A percentile compares a stretch with the other conserved stretches of the same genome.
phyloP scores from a whole-genome alignment of 805 yeast species.

The Suhomyces tanzawaensis region DNA sequence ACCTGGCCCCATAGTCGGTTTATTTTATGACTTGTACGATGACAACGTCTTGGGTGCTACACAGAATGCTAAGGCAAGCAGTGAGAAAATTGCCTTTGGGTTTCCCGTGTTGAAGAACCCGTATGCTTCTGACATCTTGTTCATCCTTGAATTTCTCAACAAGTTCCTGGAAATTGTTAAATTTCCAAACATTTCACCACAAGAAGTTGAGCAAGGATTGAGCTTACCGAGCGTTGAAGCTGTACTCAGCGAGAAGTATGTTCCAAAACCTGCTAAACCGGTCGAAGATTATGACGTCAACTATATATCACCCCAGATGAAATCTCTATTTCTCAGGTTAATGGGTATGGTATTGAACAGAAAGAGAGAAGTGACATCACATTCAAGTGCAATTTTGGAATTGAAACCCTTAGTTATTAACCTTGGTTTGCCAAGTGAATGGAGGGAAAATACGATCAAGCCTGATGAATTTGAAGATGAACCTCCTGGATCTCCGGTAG shows the following conservation, averaged over 20 bases:
- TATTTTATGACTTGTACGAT: conserved; percentile 37
- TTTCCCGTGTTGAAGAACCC: conserved; percentile 24
- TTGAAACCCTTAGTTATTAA: conserved; percentile 24
- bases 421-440: conserved; percentile 39
- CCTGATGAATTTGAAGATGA: conserved; percentile 8
- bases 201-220: conserved; percentile 36
- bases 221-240: conserved; percentile 17
- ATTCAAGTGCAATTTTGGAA: conserved; percentile 31
- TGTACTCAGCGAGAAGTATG: not conserved
- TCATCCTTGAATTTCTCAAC: conserved; percentile 29
- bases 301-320: conserved; percentile 31
- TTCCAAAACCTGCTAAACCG: not conserved
- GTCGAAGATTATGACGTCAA: conserved; percentile 5
- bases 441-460: conserved; percentile 26
- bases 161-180: conserved; percentile 28
- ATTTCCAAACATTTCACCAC: conserved; percentile 31
- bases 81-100: conserved; percentile 35
- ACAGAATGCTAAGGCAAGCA: conserved; percentile 12
- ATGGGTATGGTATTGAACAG: conserved; percentile 37
- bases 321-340: conserved; percentile 28
- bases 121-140: conserved; percentile 33
- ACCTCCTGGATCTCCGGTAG: conserved; percentile 17
- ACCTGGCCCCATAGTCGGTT: conserved; percentile 40
- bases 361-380: conserved; percentile 24
- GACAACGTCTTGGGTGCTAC: conserved; percentile 26